Evolutionary conservation across 306 rosid species (phyloP), one percentile per base, ranked within the genome.

Genomic region (Prunus mume): DNA sequence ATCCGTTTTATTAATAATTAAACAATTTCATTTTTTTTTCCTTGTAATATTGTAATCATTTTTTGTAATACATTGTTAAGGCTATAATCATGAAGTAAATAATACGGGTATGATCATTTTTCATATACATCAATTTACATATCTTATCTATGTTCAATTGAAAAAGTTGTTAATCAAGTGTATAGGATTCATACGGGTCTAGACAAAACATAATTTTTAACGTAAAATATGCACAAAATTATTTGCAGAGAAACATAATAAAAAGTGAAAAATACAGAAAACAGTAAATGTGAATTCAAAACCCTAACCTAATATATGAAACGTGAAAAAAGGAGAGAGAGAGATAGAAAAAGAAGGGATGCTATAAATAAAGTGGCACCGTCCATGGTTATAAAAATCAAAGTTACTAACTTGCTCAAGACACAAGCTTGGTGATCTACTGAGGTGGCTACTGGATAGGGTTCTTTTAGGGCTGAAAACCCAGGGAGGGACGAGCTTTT

Each of bases 371-470:
- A 14, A 64, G 54, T 50, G 25, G 56, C 68, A 68, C 75, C 69
- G 75, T 32, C 74, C 75, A 68, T 46, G 47, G 19, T 68, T 77
- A 56, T 57, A 25, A 20, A 56, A 56, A 57, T 45, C 45, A 24
- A 49, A 34, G 56, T 68, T 68, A 22, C 69, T 77, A 77, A 38
- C 57, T 45, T 46, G 51, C 62, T 25, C 54, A 50, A 24, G 74
- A 60, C 65, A 50, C 55, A 41, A 65, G 62, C 43, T 34, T 51
- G 49, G 65, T 62, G 65, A 28, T 47, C 11, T 15, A 19, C 47
- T 10, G 15, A 38, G 9, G 43, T 6, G 43, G 43, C 43, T 38
- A 38, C 43, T 38, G 43, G 43, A 6, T 38, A 38, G 9, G 43
- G 43, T 38, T 38, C 43, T 38, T 38, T 38, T 20, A 15, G 45